Percentiles rank a stretch among this genome's conserved stretches.
phyloP scores from a whole-genome alignment of 1,284 basidiomycete genomes.

The Trametes hirsuta region DNA sequence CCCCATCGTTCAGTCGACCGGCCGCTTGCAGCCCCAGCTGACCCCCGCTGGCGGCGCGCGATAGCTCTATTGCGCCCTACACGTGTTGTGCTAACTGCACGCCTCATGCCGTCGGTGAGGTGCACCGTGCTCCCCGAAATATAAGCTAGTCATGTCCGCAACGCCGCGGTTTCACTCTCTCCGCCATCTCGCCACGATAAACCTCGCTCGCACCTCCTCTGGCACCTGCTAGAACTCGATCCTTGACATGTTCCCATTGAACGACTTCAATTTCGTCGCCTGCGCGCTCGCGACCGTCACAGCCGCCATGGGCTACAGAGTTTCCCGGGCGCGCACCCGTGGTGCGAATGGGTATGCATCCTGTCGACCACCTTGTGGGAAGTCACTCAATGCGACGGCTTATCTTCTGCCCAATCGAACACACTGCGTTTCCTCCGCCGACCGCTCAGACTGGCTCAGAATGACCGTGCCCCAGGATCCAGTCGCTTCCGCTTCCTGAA shows the following conservation, averaged over 20 bases:
- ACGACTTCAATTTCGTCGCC: conserved; percentile 34
- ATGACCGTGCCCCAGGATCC: not conserved
- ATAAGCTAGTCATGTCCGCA: conserved; percentile 9
- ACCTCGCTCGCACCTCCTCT: not conserved
- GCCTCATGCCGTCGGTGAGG: conserved; percentile 26
- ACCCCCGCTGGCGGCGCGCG: not conserved
- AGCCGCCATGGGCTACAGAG: conserved; percentile 34
- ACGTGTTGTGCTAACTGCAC: conserved; percentile 26
- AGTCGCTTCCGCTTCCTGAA: conserved; percentile 16
- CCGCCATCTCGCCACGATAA: conserved; percentile 13
- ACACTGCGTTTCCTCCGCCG: not conserved
- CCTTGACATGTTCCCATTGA: conserved; percentile 32
- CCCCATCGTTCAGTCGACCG: not conserved
- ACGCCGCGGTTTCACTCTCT: conserved; percentile 10
- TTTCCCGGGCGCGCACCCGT: conserved; percentile 26
- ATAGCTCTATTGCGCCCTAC: conserved; percentile 11
- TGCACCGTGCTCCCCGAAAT: conserved; percentile 5
- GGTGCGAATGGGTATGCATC: conserved; percentile 22
- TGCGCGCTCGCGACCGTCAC: conserved; percentile 36
- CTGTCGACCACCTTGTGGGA: not conserved
- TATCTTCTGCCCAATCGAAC: not conserved
- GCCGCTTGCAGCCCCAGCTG: conserved; percentile 1
- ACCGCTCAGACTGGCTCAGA: conserved; percentile 3
- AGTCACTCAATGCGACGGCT: not conserved
- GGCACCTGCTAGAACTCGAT: conserved; percentile 1